Percentiles rank a stretch among this genome's conserved stretches.
These are phyloP conservation scores for Tolypocladium nubicola DNA, from an alignment of 2,329 filamentous ascomycete species.

Conservation along the genomic window DNA sequence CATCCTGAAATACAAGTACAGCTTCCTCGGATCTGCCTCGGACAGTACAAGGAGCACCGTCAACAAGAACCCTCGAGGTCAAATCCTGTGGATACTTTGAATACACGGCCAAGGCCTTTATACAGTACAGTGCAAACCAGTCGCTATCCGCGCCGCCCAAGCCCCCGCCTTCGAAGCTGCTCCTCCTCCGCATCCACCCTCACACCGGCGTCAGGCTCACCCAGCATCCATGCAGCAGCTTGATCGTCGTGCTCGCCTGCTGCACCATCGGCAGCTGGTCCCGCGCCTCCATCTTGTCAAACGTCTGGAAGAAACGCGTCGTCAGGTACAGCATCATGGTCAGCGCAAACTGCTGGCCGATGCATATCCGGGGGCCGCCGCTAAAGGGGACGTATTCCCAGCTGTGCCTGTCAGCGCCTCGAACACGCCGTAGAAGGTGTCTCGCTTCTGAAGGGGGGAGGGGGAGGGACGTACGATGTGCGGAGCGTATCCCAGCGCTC, in stretches of 20 bases:
- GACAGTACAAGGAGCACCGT: background rate
- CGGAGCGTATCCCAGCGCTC: constrained; percentile 29
- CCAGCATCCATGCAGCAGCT: constrained; percentile 15
- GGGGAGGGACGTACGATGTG: constrained; percentile 20
- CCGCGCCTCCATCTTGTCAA: constrained; percentile 14
- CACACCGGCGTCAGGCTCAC: constrained; percentile 12
- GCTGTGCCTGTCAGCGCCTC: constrained; percentile 5
- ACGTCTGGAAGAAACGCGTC: constrained; percentile 21
- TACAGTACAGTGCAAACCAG: too few species aligned
- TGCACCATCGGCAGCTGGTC: constrained; percentile 16
- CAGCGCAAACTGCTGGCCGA: constrained; percentile 32
- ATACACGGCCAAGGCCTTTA: too few species aligned
- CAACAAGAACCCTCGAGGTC: background rate
- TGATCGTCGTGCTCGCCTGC: constrained; percentile 12
- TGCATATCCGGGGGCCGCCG: constrained; percentile 31
- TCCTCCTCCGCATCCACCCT: background rate
- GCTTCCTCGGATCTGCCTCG: background rate
- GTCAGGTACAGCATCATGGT: constrained; percentile 27
- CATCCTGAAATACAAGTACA: background rate
- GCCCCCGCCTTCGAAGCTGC: background rate
- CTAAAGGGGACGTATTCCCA: constrained; percentile 34
- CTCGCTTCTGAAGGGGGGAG: too few species aligned
- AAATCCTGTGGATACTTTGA: too few species aligned
- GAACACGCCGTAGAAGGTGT: too few species aligned
- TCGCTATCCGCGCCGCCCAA: too few species aligned